Evolutionary conservation across 2,329 filamentous ascomycete species (phyloP).

Genomic region (Aotearoamyces nothofagi): DNA sequence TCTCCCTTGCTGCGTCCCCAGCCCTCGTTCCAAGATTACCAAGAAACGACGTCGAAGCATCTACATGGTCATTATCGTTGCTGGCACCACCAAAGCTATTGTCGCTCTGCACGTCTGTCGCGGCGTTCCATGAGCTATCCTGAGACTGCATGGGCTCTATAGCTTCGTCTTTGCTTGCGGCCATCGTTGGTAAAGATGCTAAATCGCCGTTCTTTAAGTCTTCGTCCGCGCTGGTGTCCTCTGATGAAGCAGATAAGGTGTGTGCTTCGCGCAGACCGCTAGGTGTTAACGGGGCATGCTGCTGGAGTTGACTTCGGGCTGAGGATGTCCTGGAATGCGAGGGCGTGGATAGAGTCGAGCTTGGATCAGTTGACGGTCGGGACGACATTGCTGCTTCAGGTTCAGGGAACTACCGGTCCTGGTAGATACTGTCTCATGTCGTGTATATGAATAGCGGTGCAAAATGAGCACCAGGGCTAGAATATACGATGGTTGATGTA

Average conservation of each 20-base stretch:
- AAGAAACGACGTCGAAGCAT: conserved; percentile 1
- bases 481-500: no score
- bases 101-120: conserved; percentile 1
- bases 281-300: conserved; percentile 14
- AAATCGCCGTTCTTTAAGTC: conserved; percentile 5
- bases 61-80: conserved; percentile 1
- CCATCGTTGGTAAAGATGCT: no score
- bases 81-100: no score
- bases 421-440: no score
- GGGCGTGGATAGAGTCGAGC: neutral
- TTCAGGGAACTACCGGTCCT: no score
- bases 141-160: neutral
- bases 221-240: conserved; percentile 6
- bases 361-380: neutral
- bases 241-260: conserved; percentile 12
- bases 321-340: neutral
- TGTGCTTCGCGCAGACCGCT: conserved; percentile 16
- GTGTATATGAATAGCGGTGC: no score
- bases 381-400: no score
- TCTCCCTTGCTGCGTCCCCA: conserved; percentile 24
- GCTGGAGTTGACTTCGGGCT: conserved; percentile 3
- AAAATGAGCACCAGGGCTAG: no score
- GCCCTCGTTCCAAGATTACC: conserved; percentile 1
- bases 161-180: neutral
- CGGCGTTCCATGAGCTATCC: neutral